A percentile compares a stretch with the other conserved stretches of the same genome.
These are phyloP conservation scores for Ophiognomonia clavigignenti-juglandacearum DNA, from an alignment of 2,329 filamentous ascomycete genomes.

Conservation along the genomic window DNA sequence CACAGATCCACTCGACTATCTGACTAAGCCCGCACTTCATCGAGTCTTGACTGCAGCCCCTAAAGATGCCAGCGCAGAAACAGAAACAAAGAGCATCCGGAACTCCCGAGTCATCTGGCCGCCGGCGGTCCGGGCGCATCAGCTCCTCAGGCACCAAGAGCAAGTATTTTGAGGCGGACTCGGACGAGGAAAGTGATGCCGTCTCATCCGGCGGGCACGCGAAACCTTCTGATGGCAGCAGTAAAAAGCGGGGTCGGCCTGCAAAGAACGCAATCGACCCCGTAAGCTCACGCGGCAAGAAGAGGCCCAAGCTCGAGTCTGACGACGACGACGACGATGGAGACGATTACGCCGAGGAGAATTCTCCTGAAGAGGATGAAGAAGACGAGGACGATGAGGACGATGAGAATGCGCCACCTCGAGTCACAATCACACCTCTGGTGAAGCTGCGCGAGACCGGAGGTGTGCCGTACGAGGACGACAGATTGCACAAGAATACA, in stretches of 20 bases:
- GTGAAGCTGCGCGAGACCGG: conserved; percentile 35
- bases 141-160: conserved; percentile 41
- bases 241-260: conserved; percentile 6
- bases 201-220: no score
- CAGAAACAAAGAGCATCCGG: conserved; percentile 20
- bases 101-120: conserved; percentile 23
- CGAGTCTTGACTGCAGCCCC: no score
- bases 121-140: conserved; percentile 44
- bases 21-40: no score
- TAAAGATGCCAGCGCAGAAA: conserved; percentile 9
- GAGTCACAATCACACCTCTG: conserved; percentile 36
- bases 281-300: background rate
- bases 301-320: conserved; percentile 17
- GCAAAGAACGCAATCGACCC: conserved; percentile 16
- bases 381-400: conserved; percentile 32
- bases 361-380: conserved; percentile 21
- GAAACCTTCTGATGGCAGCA: background rate
- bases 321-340: conserved; percentile 24
- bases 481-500: conserved; percentile 52
- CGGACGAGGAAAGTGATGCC: conserved; percentile 20
- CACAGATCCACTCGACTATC: no score
- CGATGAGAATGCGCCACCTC: conserved; percentile 30
- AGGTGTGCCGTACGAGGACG: conserved; percentile 45
- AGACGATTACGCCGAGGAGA: conserved; percentile 30
- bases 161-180: conserved; percentile 43